A percentile compares a stretch with the other conserved stretches of the same genome.
Evolutionary conservation across 768 basidiomycete species (phyloP).

Genomic region (Collybia mongolica): DNA sequence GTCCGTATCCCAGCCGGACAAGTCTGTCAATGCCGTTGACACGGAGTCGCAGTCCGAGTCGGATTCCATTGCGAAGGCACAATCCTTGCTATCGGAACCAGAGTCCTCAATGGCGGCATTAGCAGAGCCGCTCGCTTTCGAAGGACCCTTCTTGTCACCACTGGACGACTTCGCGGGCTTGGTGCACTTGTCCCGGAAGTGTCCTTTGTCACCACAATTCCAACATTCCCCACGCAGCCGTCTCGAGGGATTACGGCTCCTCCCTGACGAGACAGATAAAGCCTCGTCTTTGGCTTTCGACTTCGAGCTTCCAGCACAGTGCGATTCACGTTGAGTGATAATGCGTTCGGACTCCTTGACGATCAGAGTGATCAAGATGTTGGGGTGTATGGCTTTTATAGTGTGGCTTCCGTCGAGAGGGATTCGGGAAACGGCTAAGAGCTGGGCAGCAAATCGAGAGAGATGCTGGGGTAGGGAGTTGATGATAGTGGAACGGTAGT

Average conservation of each 20-base stretch:
- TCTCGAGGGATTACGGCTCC: not conserved
- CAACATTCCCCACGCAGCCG: slow-evolving; percentile 15
- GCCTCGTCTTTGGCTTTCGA: no score
- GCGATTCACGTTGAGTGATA: no score
- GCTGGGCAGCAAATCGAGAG: slow-evolving; percentile 23
- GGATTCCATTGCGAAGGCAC: no score
- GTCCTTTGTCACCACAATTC: slow-evolving; percentile 24
- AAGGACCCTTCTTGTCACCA: not conserved
- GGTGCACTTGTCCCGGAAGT: slow-evolving; percentile 20
- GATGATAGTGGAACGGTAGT: slow-evolving; percentile 27
- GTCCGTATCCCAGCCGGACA: not conserved
- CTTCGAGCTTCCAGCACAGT: no score
- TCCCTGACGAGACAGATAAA: no score
- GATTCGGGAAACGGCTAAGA: no score
- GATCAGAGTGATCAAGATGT: not conserved
- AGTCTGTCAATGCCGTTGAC: no score
- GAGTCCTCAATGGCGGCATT: not conserved
- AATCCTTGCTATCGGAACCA: no score
- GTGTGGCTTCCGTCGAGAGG: no score
- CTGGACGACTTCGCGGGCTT: slow-evolving; percentile 4
- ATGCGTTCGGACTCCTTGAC: not conserved
- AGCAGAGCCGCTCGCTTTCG: not conserved
- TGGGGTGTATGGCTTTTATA: slow-evolving; percentile 14
- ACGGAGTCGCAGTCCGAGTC: no score
- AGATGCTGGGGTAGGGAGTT: slow-evolving; percentile 23